Conservation (phyloP, 1,139 yeast species). For the Yamadazyma taylorii region DNA sequence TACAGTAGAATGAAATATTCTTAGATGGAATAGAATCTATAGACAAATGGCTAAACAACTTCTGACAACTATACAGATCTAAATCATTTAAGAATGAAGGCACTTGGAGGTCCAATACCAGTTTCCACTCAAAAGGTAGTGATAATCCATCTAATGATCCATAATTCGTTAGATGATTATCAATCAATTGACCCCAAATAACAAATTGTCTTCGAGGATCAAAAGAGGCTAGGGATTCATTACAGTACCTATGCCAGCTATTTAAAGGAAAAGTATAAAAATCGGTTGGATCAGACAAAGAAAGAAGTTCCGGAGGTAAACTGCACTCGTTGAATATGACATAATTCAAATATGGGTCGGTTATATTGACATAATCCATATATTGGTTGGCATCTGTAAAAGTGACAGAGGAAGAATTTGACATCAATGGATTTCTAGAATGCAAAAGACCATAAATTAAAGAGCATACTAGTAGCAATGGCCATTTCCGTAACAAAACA, state of each 20-base stretch:
- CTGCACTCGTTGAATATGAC: background rate
- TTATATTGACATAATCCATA: background rate
- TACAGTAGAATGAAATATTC: conserved; percentile 1
- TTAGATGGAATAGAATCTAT: background rate
- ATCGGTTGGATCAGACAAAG: no score
- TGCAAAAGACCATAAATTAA: no score
- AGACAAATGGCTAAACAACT: background rate
- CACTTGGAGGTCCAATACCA: background rate
- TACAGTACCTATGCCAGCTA: background rate
- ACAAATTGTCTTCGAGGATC: background rate
- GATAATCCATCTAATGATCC: background rate
- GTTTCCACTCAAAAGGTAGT: background rate
- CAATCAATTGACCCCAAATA: background rate
- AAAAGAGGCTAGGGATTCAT: background rate
- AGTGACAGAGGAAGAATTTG: background rate
- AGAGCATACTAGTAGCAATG: no score
- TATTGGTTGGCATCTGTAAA: background rate
- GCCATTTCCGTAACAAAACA: no score
- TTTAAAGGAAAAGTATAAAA: no score
- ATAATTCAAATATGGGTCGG: background rate
- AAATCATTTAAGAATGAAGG: background rate
- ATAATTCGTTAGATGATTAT: background rate
- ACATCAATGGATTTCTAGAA: no score
- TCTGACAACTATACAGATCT: background rate
- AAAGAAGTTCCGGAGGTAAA: no score